Conservation (phyloP, 257 asterid species). For the Cruciata laevipes region DNA sequence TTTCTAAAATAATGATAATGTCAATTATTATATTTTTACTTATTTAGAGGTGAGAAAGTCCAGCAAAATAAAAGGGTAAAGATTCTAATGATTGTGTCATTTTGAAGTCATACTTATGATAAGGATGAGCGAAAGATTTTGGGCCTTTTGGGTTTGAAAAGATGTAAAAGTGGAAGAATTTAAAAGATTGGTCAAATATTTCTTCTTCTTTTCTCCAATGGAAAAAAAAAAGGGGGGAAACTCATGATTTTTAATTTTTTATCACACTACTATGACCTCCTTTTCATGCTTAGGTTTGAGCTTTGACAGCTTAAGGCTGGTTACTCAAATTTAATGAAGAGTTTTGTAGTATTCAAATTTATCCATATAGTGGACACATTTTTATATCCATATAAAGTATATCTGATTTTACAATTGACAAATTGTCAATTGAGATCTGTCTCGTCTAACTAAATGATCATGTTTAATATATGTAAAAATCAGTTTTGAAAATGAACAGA, state of each 20-base stretch:
- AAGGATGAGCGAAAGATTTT: background rate
- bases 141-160: conserved; percentile 8
- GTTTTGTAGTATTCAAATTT: too few species aligned
- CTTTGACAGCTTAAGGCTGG: background rate
- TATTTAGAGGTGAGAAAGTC: background rate
- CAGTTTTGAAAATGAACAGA: too few species aligned
- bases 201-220: background rate
- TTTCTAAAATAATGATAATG: too few species aligned
- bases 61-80: background rate
- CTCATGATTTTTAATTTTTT: conserved; percentile 8
- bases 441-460: too few species aligned
- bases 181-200: conserved; percentile 12
- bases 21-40: too few species aligned
- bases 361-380: too few species aligned
- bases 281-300: background rate
- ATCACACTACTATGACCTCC: background rate
- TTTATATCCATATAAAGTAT: too few species aligned
- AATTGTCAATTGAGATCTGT: too few species aligned
- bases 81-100: conserved; percentile 4
- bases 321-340: too few species aligned
- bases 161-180: background rate
- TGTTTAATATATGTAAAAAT: too few species aligned
- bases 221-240: background rate
- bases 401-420: too few species aligned
- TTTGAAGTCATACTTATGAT: background rate